phyloP scores from a whole-genome alignment of 805 yeast genomes.

The Suhomyces faveliae region DNA sequence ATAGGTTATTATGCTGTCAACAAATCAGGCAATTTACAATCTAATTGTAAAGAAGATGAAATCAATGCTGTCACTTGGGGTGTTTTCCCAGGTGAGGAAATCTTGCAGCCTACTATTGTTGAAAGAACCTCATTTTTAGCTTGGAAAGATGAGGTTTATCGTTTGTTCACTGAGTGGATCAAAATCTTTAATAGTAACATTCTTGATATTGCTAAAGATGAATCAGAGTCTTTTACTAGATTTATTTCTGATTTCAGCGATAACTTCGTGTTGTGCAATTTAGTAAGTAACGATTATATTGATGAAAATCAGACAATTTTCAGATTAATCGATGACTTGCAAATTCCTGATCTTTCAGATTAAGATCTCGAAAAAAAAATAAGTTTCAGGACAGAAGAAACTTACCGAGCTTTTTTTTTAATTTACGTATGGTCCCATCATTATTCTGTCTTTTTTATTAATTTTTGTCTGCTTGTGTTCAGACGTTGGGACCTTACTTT shows the following conservation, averaged over 20 bases:
- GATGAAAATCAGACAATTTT: conserved; percentile 58
- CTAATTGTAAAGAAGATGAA: conserved; percentile 72
- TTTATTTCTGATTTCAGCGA: conserved; percentile 50
- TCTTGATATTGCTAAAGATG: conserved; percentile 27
- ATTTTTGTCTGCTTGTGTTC: conserved; percentile 1
- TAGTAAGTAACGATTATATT: conserved; percentile 82
- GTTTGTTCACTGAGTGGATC: conserved; percentile 81
- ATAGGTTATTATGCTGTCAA: conserved; percentile 78
- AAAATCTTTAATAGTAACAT: conserved; percentile 43
- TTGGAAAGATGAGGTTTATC: conserved; percentile 94
- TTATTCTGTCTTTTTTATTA: neutral
- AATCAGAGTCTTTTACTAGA: conserved; percentile 31
- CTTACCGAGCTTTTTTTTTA: neutral
- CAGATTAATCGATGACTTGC: conserved; percentile 44
- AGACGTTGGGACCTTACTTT: neutral
- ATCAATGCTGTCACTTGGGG: conserved; percentile 99
- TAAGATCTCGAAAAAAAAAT: neutral
- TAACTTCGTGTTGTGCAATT: conserved; percentile 73
- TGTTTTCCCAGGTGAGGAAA: conserved; percentile 92
- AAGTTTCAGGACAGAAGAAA: neutral
- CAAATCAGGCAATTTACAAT: conserved; percentile 52
- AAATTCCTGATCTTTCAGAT: conserved; percentile 11
- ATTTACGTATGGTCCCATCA: neutral
- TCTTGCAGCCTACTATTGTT: conserved; percentile 93
- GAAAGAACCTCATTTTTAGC: conserved; percentile 90